Conservation (phyloP, 2,329 filamentous ascomycete genomes). For the Monosporascus sp. region DNA sequence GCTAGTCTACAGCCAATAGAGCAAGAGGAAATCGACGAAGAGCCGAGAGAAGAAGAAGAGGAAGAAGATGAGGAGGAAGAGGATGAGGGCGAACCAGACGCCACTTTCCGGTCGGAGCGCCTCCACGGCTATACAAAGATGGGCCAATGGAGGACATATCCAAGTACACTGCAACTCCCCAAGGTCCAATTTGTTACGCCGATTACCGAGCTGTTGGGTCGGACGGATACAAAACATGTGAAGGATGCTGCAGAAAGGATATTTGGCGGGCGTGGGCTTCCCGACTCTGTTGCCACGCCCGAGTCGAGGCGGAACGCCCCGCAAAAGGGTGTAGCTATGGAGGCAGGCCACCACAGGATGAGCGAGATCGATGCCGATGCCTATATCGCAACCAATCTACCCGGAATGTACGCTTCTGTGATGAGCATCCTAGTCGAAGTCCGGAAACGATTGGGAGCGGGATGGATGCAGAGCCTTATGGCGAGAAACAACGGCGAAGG, state of each 20-base stretch:
- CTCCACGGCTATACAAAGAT: slow-evolving; percentile 69
- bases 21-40: slow-evolving; percentile 26
- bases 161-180: slow-evolving; percentile 72
- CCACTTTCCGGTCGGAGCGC: slow-evolving; percentile 38
- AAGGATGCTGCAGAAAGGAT: slow-evolving; percentile 62
- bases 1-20: slow-evolving; percentile 29
- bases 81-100: slow-evolving; percentile 28
- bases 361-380: slow-evolving; percentile 69
- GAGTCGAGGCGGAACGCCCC: slow-evolving; percentile 47
- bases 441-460: slow-evolving; percentile 63
- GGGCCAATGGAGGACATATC: slow-evolving; percentile 69
- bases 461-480: slow-evolving; percentile 64
- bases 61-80: slow-evolving; percentile 32
- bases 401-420: slow-evolving; percentile 64
- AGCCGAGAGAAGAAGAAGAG: slow-evolving; percentile 26
- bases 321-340: slow-evolving; percentile 61
- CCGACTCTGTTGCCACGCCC: slow-evolving; percentile 70
- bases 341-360: slow-evolving; percentile 62
- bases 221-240: slow-evolving; percentile 70
- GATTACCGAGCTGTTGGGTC: slow-evolving; percentile 61
- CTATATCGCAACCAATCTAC: slow-evolving; percentile 64
- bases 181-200: slow-evolving; percentile 63
- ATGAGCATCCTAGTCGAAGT: slow-evolving; percentile 67
- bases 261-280: slow-evolving; percentile 73
- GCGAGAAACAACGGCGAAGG: slow-evolving; percentile 49